Evolutionary conservation across 129 eudicot species (phyloP).

Genomic region (Flaveria bidentis): DNA sequence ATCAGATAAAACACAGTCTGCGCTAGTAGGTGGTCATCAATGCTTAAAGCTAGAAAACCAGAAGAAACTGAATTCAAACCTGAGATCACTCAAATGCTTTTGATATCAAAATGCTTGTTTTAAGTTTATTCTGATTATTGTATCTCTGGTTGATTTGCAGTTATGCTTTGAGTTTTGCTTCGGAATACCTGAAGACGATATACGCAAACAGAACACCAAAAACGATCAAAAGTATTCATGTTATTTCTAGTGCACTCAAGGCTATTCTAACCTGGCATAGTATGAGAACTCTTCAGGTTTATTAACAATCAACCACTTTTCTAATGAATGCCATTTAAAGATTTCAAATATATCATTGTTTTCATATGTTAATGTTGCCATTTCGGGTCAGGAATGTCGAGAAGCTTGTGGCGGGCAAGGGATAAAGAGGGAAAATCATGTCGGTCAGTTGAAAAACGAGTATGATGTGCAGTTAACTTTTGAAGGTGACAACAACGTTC

Average conservation of each 20-base stretch:
- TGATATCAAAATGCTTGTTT: not conserved
- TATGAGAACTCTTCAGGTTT: conserved; percentile 91
- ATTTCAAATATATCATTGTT: not conserved
- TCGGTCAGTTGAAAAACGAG: conserved; percentile 86
- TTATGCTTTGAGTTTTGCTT: conserved; percentile 87
- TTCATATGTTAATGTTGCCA: not conserved
- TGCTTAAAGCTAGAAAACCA: not conserved
- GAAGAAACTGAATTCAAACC: not conserved
- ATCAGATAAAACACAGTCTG: not conserved
- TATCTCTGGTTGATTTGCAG: conserved; percentile 39
- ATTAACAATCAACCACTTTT: not conserved
- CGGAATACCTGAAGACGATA: conserved; percentile 58
- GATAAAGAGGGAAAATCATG: conserved; percentile 69
- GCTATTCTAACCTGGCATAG: conserved; percentile 81
- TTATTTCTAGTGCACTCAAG: conserved; percentile 87
- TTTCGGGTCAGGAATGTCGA: conserved; percentile 63
- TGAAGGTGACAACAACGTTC: conserved; percentile 93
- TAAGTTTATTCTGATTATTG: not conserved
- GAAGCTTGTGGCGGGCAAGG: conserved; percentile 97
- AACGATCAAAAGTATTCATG: conserved; percentile 65
- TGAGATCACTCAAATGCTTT: not conserved
- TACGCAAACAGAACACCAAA: conserved; percentile 72
- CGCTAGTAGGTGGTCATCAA: not conserved
- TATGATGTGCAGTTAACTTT: conserved; percentile 83
- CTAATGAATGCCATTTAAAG: not conserved